A percentile compares a stretch with the other conserved stretches of the same genome.
Conservation (phyloP, 148 eudicot species). For the Polygonum aviculare region DNA sequence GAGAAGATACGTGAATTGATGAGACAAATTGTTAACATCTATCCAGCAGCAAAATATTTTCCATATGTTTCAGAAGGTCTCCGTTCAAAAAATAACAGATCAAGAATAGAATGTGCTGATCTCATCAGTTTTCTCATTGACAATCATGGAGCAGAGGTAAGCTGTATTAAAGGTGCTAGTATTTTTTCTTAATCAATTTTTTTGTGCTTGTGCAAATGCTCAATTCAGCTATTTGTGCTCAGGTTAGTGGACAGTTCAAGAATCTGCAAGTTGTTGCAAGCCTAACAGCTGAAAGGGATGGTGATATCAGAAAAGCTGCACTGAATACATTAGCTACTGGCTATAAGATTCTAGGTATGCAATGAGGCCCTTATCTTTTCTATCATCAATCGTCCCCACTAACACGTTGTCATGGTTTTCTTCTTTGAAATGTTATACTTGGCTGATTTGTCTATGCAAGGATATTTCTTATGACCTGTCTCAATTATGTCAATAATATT, state of each 20-base stretch:
- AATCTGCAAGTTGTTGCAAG: constrained; percentile 91
- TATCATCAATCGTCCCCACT: background rate
- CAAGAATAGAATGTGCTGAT: constrained; percentile 84
- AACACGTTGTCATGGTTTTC: background rate
- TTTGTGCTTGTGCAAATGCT: background rate
- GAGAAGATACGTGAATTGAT: constrained; percentile 82
- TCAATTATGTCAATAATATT: background rate
- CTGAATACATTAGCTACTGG: constrained; percentile 80
- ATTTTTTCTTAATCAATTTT: background rate
- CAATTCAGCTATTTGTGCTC: constrained; percentile 6
- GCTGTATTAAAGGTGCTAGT: background rate
- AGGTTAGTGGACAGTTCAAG: constrained; percentile 84
- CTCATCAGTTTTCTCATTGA: constrained; percentile 81
- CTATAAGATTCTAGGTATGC: constrained; percentile 85
- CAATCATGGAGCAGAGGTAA: constrained; percentile 69
- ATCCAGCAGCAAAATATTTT: constrained; percentile 77
- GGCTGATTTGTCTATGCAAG: background rate
- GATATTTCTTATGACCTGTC: background rate
- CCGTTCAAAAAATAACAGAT: constrained; percentile 80
- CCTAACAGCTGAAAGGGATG: constrained; percentile 92
- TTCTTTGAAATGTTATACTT: background rate
- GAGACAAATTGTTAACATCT: constrained; percentile 56
- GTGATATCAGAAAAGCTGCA: constrained; percentile 91
- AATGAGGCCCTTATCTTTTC: background rate
- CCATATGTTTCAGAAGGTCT: constrained; percentile 84